Conservation (phyloP, 202 grass and related monocot species). For the Zizania palustris region DNA sequence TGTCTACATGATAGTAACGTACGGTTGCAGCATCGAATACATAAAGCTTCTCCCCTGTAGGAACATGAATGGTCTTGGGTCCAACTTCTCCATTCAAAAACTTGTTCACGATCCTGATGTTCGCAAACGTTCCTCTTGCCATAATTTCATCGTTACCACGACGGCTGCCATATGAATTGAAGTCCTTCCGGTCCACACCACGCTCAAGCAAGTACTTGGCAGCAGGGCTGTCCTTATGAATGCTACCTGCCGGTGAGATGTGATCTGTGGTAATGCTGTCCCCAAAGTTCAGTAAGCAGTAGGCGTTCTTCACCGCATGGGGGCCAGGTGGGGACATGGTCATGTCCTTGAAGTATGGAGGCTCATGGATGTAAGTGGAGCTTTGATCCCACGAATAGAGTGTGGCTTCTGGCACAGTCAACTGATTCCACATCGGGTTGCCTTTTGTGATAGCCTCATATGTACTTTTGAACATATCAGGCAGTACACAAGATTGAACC, state of each 20-base stretch:
- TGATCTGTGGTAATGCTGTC: slow-evolving; percentile 98
- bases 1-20: slow-evolving; percentile 31
- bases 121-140: slow-evolving; percentile 96
- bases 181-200: slow-evolving; percentile 83
- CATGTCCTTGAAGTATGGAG: slow-evolving; percentile 91
- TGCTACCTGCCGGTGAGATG: slow-evolving; percentile 92
- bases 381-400: slow-evolving; percentile 87
- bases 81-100: slow-evolving; percentile 84
- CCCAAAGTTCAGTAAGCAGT: slow-evolving; percentile 84
- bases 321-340: slow-evolving; percentile 89
- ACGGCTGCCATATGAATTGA: slow-evolving; percentile 92
- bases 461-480: slow-evolving; percentile 96
- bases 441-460: slow-evolving; percentile 94
- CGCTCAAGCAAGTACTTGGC: slow-evolving; percentile 89
- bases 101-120: slow-evolving; percentile 95
- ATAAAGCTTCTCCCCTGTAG: slow-evolving; percentile 85
- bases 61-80: slow-evolving; percentile 87
- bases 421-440: slow-evolving; percentile 89
- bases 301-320: slow-evolving; percentile 75
- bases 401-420: slow-evolving; percentile 67
- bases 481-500: slow-evolving; percentile 82
- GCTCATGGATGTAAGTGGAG: slow-evolving; percentile 96
- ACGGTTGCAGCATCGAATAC: slow-evolving; percentile 90
- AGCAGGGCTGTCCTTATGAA: slow-evolving; percentile 86
- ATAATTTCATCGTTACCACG: slow-evolving; percentile 94